Conservation (phyloP, 2,329 filamentous ascomycete genomes). For the Sphaerulina musiva region DNA sequence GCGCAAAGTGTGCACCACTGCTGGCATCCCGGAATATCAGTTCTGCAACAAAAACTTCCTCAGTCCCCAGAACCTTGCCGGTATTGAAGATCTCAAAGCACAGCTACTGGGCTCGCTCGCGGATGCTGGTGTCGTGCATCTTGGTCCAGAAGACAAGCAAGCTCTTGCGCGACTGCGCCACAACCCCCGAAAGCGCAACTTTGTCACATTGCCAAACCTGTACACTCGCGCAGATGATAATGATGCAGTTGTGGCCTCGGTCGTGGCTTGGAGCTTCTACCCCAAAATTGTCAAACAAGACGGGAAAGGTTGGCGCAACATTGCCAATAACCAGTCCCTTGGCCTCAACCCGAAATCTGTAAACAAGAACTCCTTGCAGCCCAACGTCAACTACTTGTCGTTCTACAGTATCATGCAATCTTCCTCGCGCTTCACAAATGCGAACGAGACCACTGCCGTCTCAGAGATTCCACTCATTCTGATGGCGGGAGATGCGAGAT, state of each 20-base stretch:
- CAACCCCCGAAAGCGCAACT: constrained; percentile 58
- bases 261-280: constrained; percentile 92
- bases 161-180: constrained; percentile 64
- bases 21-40: constrained; percentile 67
- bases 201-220: constrained; percentile 73
- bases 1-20: constrained; percentile 71
- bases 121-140: constrained; percentile 73
- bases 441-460: constrained; percentile 66
- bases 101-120: constrained; percentile 79
- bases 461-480: constrained; percentile 73
- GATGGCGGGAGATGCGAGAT: constrained; percentile 81
- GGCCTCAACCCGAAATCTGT: constrained; percentile 82
- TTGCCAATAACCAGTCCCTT: constrained; percentile 87
- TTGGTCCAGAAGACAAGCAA: constrained; percentile 66
- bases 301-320: constrained; percentile 79
- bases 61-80: constrained; percentile 76
- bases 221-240: constrained; percentile 73
- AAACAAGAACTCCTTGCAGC: constrained; percentile 57
- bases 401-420: constrained; percentile 98
- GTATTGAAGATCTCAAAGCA: constrained; percentile 92
- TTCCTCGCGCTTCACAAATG: constrained; percentile 74
- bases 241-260: constrained; percentile 69
- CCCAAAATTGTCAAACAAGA: constrained; percentile 84
- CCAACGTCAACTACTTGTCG: constrained; percentile 66
- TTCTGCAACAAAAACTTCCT: constrained; percentile 96